Evolutionary conservation across 257 asterid species (phyloP).

Genomic region (Solanum phureja): DNA sequence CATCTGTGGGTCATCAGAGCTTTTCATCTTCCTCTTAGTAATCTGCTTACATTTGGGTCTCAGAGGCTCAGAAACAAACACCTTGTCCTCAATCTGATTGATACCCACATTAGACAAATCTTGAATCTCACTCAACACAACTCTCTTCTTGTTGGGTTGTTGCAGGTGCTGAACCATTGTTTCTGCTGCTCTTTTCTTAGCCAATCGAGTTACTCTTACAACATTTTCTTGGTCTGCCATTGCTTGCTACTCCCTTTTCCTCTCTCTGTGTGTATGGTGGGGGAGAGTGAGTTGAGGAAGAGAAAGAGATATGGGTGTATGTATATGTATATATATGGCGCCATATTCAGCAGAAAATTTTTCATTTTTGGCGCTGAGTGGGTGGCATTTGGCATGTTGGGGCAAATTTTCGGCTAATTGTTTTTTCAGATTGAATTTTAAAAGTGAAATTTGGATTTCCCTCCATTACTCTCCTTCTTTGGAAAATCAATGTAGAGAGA

Average conservation of each 20-base stretch:
- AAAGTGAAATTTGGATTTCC: background rate
- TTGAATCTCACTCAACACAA: slow-evolving; percentile 9
- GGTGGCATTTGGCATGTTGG: background rate
- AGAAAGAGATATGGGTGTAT: background rate
- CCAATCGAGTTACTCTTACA: slow-evolving; percentile 6
- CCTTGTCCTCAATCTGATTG: background rate
- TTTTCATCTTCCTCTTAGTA: background rate
- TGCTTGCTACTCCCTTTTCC: background rate
- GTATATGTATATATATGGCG: background rate
- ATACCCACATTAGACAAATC: background rate
- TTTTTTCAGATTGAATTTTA: background rate
- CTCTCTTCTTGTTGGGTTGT: slow-evolving; percentile 10
- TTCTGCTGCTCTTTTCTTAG: slow-evolving; percentile 16
- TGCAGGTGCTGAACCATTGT: background rate
- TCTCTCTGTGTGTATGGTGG: background rate
- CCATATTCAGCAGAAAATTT: background rate
- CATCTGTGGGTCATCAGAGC: slow-evolving; percentile 14
- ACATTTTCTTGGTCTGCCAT: slow-evolving; percentile 11
- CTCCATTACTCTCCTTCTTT: background rate
- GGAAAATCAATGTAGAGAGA: background rate
- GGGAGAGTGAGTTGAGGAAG: background rate
- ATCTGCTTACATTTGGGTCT: background rate
- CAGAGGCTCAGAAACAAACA: background rate
- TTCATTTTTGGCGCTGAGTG: background rate
- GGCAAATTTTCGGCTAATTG: background rate